Percentiles rank a stretch among this genome's conserved stretches.
These are phyloP conservation scores for Tephrocybe sp. DNA, from an alignment of 768 basidiomycete species.

Conservation along the genomic window DNA sequence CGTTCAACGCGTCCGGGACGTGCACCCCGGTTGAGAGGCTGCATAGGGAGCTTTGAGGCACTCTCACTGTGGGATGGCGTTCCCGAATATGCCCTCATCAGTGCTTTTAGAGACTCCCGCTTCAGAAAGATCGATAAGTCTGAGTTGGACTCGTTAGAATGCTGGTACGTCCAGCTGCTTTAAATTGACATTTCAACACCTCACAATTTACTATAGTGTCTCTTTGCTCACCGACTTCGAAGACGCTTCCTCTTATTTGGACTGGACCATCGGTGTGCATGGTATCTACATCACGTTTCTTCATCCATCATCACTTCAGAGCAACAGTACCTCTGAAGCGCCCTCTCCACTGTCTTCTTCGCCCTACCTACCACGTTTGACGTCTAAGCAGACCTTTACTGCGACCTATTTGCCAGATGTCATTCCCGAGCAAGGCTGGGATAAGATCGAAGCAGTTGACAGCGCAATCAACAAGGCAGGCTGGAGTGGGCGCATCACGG, in stretches of 20 bases:
- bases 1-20: slow-evolving; percentile 60
- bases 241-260: slow-evolving; percentile 78
- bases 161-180: slow-evolving; percentile 61
- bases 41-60: slow-evolving; percentile 92
- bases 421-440: slow-evolving; percentile 92
- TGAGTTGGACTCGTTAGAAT: slow-evolving; percentile 82
- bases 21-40: slow-evolving; percentile 75
- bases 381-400: slow-evolving; percentile 61
- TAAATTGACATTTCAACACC: neutral
- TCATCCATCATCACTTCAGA: slow-evolving; percentile 63
- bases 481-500: slow-evolving; percentile 79
- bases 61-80: slow-evolving; percentile 74
- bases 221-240: slow-evolving; percentile 95
- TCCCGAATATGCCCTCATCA: slow-evolving; percentile 87
- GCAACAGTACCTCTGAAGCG: slow-evolving; percentile 51
- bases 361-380: slow-evolving; percentile 52
- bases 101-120: slow-evolving; percentile 85
- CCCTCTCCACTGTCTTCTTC: slow-evolving; percentile 76
- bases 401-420: slow-evolving; percentile 96
- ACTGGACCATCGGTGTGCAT: slow-evolving; percentile 92
- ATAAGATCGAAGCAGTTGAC: slow-evolving; percentile 84
- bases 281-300: slow-evolving; percentile 90
- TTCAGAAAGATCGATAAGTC: slow-evolving; percentile 77
- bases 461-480: slow-evolving; percentile 94
- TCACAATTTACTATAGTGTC: slow-evolving; percentile 54